These are phyloP conservation scores for Podospora australis DNA, from an alignment of 495 filamentous ascomycete species.

Conservation along the genomic window DNA sequence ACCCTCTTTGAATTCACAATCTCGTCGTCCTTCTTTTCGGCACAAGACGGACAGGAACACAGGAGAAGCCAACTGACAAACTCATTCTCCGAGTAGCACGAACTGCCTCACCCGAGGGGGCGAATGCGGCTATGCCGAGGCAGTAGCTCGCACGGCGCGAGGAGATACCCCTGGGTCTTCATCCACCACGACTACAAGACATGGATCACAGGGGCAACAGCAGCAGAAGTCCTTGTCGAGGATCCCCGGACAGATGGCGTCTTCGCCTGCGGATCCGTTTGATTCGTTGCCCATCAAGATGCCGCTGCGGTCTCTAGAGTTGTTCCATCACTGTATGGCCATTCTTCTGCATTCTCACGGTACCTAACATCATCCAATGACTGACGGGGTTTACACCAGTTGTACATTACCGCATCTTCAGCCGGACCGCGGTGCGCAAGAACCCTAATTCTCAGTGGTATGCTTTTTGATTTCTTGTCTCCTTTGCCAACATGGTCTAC, in stretches of 20 bases:
- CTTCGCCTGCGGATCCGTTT: constrained; percentile 16
- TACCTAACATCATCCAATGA: too few species aligned
- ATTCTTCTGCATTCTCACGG: neutral
- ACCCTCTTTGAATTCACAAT: too few species aligned
- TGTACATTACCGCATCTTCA: constrained; percentile 15
- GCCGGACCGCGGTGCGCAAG: constrained; percentile 10
- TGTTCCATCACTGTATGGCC: constrained; percentile 20
- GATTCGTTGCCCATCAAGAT: constrained; percentile 17
- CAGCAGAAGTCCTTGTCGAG: too few species aligned
- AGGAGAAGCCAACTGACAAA: too few species aligned
- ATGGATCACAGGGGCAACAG: too few species aligned
- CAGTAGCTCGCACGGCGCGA: neutral
- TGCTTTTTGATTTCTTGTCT: neutral
- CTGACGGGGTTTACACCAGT: constrained; percentile 5
- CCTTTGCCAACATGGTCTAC: neutral
- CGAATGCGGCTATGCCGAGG: constrained; percentile 24
- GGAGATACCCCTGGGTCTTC: neutral
- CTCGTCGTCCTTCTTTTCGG: too few species aligned
- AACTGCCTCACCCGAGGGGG: constrained; percentile 30
- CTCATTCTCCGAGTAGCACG: constrained; percentile 19
- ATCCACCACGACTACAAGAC: neutral
- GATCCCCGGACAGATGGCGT: neutral
- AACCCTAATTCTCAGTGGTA: constrained; percentile 15
- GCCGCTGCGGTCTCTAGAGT: constrained; percentile 18
- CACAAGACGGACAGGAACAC: too few species aligned